Evolutionary conservation across 345 rosid species (phyloP).

Genomic region (Arabidopsis thaliana): TAIR10.1 NC_003071.7:19033001-19033500

Average conservation of each 20-base stretch:
- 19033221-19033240: background rate
- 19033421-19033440: background rate
- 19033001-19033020: no score
- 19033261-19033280: background rate
- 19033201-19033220: background rate
- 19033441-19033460: background rate
- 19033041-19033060: no score
- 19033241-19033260: background rate
- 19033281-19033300: background rate
- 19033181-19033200: background rate
- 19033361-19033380: background rate
- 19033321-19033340: background rate
- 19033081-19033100: background rate
- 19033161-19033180: background rate
- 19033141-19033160: background rate
- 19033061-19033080: no score
- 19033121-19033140: background rate
- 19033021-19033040: no score
- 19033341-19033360: background rate
- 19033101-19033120: background rate
- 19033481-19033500: background rate
- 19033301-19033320: background rate
- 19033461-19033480: background rate
- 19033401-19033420: background rate
- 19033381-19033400: background rate